Evolutionary conservation across 2,329 filamentous ascomycete species (phyloP), one percentile per base, ranked within the genome.

Genomic region (Metarhizium anisopliae): DNA sequence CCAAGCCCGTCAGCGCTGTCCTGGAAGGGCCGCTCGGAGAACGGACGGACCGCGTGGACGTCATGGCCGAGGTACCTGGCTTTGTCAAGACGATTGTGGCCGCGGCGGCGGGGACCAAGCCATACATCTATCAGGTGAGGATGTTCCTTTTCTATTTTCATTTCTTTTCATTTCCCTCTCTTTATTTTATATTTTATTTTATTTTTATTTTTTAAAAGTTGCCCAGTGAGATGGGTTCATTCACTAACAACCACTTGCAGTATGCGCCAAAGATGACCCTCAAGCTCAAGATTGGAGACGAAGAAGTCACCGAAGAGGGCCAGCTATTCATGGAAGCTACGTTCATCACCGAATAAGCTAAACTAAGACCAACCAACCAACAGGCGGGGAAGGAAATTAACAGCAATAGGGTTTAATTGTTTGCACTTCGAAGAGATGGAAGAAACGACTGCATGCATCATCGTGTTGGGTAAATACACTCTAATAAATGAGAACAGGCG

Each of bases 51-150:
- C 66, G 68, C 43, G 85, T 99, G 61, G 94, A 99, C 73, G 87
- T 99, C 65, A 95, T 99, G 90, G 90, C 89, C 29, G 92, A 99
- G 72, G 88, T 99, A 40, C 94, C 94, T 3, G 90, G 87, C 35
- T 95, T 99, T 66, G 86, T 99, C 71, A 99, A 99, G 82, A 85
- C 85, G 64, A 90, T 99, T 68, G 91, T 95, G 30, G 89, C 89
- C 47, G 86, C 83, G 61, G 90, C 93, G 13, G 90, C 87, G 3
- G 94, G 94, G 59, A 95, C 94, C 32, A 94, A 91, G 77, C 94
- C 94, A 5, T 99, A 96, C 72, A 97, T 99, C 65, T 99, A 96
- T 74, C 94, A 95, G 80, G 90, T 92, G 72, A 62, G 79, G 70
- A 8, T 38, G 6, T 14, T 54, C 14, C 8, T 50, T 51, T 16